phyloP scores from a whole-genome alignment of 2,329 filamentous ascomycete species.

The Chrysosporium queenslandicum region DNA sequence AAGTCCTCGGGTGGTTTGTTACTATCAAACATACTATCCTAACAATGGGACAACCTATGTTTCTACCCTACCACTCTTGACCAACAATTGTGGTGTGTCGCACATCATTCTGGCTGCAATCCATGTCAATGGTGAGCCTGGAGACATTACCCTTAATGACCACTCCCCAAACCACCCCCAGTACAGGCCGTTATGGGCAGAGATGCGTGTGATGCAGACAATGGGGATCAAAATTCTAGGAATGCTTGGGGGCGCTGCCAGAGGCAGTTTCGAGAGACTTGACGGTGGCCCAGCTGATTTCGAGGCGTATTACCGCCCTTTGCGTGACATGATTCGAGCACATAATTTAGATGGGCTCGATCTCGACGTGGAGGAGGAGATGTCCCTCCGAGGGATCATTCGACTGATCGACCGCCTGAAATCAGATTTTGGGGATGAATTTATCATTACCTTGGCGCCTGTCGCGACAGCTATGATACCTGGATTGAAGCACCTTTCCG shows the following conservation, averaged over 20 bases:
- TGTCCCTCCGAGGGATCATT: slow-evolving; percentile 56
- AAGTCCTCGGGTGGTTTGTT: slow-evolving; percentile 37
- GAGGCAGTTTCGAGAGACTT: slow-evolving; percentile 57
- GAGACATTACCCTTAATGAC: slow-evolving; percentile 68
- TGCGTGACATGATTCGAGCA: slow-evolving; percentile 54
- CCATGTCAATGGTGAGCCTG: slow-evolving; percentile 62
- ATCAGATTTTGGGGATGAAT: slow-evolving; percentile 41
- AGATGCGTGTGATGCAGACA: slow-evolving; percentile 60
- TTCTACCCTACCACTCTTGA: slow-evolving; percentile 52
- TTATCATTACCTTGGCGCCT: slow-evolving; percentile 72
- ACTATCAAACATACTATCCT: slow-evolving; percentile 56
- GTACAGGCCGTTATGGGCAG: slow-evolving; percentile 67
- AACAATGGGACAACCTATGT: slow-evolving; percentile 45
- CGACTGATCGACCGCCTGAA: slow-evolving; percentile 58
- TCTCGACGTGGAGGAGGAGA: slow-evolving; percentile 69
- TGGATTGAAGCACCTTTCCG: slow-evolving; percentile 55
- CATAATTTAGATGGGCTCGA: slow-evolving; percentile 60
- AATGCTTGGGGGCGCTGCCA: slow-evolving; percentile 79
- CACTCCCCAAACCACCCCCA: slow-evolving; percentile 56
- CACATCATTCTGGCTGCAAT: slow-evolving; percentile 82
- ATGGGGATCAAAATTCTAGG: slow-evolving; percentile 69
- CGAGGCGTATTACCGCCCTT: slow-evolving; percentile 61
- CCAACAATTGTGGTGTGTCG: slow-evolving; percentile 54
- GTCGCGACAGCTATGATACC: slow-evolving; percentile 63
- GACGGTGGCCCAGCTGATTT: slow-evolving; percentile 53